phyloP scores from a whole-genome alignment of 345 rosid species.

The Microcos paniculata region DNA sequence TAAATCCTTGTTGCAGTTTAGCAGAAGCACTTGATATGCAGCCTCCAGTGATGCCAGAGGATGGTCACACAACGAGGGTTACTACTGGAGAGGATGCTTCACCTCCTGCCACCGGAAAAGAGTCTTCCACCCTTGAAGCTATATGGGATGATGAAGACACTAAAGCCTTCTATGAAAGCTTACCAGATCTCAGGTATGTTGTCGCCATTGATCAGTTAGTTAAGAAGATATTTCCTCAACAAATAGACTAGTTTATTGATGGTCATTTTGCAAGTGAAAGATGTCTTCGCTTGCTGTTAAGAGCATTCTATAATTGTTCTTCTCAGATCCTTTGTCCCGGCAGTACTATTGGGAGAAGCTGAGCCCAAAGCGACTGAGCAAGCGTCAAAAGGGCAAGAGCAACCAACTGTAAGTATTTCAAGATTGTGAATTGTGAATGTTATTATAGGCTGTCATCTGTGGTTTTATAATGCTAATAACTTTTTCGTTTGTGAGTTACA shows the following conservation, averaged over 20 bases:
- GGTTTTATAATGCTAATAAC: background rate
- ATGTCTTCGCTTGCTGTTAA: background rate
- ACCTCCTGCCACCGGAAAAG: conserved; percentile 72
- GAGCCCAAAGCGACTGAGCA: conserved; percentile 80
- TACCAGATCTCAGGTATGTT: conserved; percentile 95
- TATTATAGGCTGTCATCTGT: background rate
- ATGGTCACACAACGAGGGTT: conserved; percentile 92
- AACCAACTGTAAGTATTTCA: conserved; percentile 54
- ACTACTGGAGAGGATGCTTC: conserved; percentile 81
- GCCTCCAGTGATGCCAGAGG: conserved; percentile 98
- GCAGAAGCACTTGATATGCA: conserved; percentile 99
- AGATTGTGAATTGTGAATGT: background rate
- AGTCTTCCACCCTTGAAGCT: conserved; percentile 69
- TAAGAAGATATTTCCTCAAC: conserved; percentile 8
- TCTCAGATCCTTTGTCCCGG: conserved; percentile 97
- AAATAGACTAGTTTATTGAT: background rate
- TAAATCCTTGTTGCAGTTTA: conserved; percentile 47
- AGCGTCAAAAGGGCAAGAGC: conserved; percentile 67
- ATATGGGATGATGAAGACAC: conserved; percentile 99
- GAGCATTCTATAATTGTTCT: conserved; percentile 20
- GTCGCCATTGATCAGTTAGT: conserved; percentile 14
- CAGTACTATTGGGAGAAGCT: conserved; percentile 89
- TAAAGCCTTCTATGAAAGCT: conserved; percentile 88
- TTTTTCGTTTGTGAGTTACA: background rate
- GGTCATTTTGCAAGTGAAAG: background rate